A percentile compares a stretch with the other conserved stretches of the same genome.
These are phyloP conservation scores for Lentinula boryana DNA, from an alignment of 768 basidiomycete species.

Conservation along the genomic window DNA sequence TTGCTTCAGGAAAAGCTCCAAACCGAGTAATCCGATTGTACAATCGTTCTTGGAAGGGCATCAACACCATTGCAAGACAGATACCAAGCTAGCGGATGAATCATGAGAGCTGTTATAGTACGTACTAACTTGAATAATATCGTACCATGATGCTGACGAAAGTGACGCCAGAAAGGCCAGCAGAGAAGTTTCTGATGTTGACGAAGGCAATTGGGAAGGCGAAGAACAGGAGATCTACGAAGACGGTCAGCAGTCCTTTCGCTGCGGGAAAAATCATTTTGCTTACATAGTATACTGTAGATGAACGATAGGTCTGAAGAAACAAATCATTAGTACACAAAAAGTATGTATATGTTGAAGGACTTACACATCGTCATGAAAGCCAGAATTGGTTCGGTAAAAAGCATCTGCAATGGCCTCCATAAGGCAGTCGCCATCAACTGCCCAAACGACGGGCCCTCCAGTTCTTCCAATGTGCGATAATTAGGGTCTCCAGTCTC, in stretches of 20 bases:
- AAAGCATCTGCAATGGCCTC: slow-evolving; percentile 35
- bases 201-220: slow-evolving; percentile 38
- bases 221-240: slow-evolving; percentile 33
- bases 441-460: slow-evolving; percentile 24
- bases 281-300: slow-evolving; percentile 32
- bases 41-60: slow-evolving; percentile 28
- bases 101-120: neutral
- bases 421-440: slow-evolving; percentile 30
- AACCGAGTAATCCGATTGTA: slow-evolving; percentile 25
- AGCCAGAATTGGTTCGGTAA: slow-evolving; percentile 38
- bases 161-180: slow-evolving; percentile 32
- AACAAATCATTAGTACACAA: neutral
- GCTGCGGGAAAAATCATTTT: neutral
- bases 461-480: slow-evolving; percentile 31
- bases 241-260: neutral
- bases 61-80: slow-evolving; percentile 20
- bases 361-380: slow-evolving; percentile 34
- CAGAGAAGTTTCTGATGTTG: slow-evolving; percentile 32
- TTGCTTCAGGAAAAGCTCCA: slow-evolving; percentile 35
- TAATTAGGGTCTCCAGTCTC: slow-evolving; percentile 29
- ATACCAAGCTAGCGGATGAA: slow-evolving; percentile 24
- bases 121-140: neutral
- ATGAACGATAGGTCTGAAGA: slow-evolving; percentile 35
- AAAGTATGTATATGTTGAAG: neutral
- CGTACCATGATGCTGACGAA: slow-evolving; percentile 39